Base-by-base conservation (phyloP, 2,329 filamentous ascomycete genomes). In the Cadophora sp. region DNA sequence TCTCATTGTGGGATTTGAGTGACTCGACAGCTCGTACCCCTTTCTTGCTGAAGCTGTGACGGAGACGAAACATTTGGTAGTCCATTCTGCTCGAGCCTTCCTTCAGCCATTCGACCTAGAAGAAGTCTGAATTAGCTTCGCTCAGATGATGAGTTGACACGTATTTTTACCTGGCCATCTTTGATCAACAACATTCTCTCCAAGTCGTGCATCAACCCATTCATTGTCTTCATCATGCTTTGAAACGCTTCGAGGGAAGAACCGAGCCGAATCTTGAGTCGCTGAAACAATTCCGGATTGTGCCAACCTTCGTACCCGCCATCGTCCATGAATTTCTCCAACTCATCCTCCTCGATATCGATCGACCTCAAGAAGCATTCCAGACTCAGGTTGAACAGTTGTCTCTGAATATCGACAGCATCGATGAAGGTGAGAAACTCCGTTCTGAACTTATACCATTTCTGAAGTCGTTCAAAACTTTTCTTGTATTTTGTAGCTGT, bases 61-160 rank as follows among this genome's bases (percentile, higher is more conserved):
- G 67, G 22, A 76, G 72, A 58, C 72, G 67, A 34, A 73, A 71
- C 37, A 72, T 34, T 67, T 76, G 72, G 31, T 75, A 76, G 26
- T 75, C 64, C 71, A 72, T 75, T 56, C 37, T 60, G 24, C 68
- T 71, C 14, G 68, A 68, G 11, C 71, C 73, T 3, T 72, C 65
- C 1, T 65, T 61, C 27, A 69, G 70, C 73, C 73, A 76, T 22
- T 74, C 70, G 62, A 75, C 66, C 71, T 75, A 50, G 19, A 53
- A 46, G 29, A 51, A 26, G 48, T 48, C 46, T 51, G 58, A 7
- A 43, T 69, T 29, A 67, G 64, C 26, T 24, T 29, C 12, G 16
- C 3, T 22, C 29, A 22, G 19, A 6, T n/a, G 43, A 22, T 22
- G 2, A 1, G 3, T 22, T 19, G 4, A 46, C 19, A 22, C 4